Conservation (phyloP, 164 flowering plant species). For the Kalanchoe fedtschenkoi region DNA sequence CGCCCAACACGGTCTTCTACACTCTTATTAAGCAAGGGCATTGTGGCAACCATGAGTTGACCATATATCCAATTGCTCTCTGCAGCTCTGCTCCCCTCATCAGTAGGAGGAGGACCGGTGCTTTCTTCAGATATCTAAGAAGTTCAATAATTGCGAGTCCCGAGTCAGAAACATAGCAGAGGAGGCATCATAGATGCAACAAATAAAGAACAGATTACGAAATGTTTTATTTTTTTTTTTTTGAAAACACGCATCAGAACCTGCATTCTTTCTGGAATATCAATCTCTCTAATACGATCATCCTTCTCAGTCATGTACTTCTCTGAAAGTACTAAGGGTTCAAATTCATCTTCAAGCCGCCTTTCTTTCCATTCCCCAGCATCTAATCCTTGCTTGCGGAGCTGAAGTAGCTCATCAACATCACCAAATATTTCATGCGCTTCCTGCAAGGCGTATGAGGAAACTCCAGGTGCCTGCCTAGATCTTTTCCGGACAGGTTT, state of each 20-base stretch:
- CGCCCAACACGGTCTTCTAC: constrained; percentile 15
- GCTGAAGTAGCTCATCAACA: neutral
- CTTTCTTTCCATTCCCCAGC: constrained; percentile 13
- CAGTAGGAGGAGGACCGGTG: constrained; percentile 60
- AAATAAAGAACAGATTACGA: too few relatives aligned
- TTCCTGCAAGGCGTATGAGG: neutral
- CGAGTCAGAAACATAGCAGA: neutral
- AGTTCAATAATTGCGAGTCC: neutral
- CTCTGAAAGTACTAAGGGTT: constrained; percentile 34
- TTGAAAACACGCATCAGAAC: constrained; percentile 19
- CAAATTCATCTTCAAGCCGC: constrained; percentile 41
- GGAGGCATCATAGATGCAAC: too few relatives aligned
- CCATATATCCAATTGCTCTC: constrained; percentile 66
- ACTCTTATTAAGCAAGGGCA: constrained; percentile 27
- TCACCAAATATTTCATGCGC: neutral
- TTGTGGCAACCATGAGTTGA: constrained; percentile 33
- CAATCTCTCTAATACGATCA: constrained; percentile 54
- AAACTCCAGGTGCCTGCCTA: constrained; percentile 9
- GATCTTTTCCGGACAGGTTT: neutral
- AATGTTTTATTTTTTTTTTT: too few relatives aligned
- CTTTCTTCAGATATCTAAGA: constrained; percentile 69
- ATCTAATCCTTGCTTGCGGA: constrained; percentile 30
- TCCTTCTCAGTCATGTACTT: constrained; percentile 92
- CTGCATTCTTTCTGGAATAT: constrained; percentile 94
- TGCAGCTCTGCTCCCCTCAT: constrained; percentile 36